These are phyloP conservation scores for Stachybotrys chlorohalonatus DNA, from an alignment of 2,329 filamentous ascomycete genomes.

Conservation along the genomic window DNA sequence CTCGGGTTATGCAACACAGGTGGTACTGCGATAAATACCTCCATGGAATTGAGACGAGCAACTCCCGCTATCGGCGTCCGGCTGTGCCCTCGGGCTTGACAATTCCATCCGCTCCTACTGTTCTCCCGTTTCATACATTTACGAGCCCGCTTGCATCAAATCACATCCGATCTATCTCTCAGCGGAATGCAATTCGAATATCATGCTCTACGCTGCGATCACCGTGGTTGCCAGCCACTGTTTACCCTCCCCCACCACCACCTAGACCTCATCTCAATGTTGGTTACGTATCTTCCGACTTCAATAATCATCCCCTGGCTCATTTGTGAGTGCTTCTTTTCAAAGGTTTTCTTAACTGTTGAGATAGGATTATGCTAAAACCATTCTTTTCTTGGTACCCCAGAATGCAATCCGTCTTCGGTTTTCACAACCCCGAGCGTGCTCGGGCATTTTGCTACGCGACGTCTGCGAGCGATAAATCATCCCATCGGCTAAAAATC, in stretches of 20 bases:
- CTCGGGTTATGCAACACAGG: conserved; percentile 66
- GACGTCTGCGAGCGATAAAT: conserved; percentile 84
- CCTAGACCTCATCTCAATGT: conserved; percentile 79
- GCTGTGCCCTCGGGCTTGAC: conserved; percentile 63
- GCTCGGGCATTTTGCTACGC: conserved; percentile 92
- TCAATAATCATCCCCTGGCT: conserved; percentile 95
- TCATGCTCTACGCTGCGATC: conserved; percentile 81
- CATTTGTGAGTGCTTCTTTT: conserved; percentile 52
- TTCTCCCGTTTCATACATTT: conserved; percentile 95
- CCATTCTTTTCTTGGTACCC: background rate
- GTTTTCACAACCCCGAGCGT: conserved; percentile 65
- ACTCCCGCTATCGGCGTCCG: conserved; percentile 57
- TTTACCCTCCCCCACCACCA: conserved; percentile 78
- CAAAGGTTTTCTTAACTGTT: background rate
- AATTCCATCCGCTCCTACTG: conserved; percentile 82
- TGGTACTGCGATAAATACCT: conserved; percentile 84
- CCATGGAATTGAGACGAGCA: conserved; percentile 43
- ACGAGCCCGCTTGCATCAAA: conserved; percentile 87
- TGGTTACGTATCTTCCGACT: conserved; percentile 95
- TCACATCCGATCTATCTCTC: conserved; percentile 88
- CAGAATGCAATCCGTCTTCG: conserved; percentile 96
- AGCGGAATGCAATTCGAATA: conserved; percentile 87
- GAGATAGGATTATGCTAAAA: background rate
- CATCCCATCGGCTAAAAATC: conserved; percentile 83
- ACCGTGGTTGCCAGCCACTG: conserved; percentile 72